A percentile compares a stretch with the other conserved stretches of the same genome.
Conservation (phyloP, 768 basidiomycete species). For the Trametes villosa region DNA sequence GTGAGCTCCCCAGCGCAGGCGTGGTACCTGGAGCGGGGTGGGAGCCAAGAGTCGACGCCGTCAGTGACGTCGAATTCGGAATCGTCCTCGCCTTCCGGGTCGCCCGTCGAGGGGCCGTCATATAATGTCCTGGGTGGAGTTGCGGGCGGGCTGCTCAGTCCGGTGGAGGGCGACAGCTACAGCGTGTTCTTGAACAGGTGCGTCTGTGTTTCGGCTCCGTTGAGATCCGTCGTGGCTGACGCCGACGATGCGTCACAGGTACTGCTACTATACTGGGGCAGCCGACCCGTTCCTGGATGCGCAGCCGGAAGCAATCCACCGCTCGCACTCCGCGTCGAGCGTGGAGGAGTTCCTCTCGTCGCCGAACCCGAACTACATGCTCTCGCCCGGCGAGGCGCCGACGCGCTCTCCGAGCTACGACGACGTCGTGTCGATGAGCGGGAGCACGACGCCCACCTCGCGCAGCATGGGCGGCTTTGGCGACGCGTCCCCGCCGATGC, state of each 20-base stretch:
- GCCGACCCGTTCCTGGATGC: constrained; percentile 40
- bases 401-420: constrained; percentile 38
- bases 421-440: constrained; percentile 33
- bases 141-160: constrained; percentile 18
- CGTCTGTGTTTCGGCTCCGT: constrained; percentile 30
- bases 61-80: constrained; percentile 47
- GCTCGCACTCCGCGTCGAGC: constrained; percentile 56
- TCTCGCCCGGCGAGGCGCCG: constrained; percentile 32
- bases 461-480: constrained; percentile 10
- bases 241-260: constrained; percentile 46
- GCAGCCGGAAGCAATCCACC: constrained; percentile 36
- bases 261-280: constrained; percentile 80
- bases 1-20: constrained; percentile 4
- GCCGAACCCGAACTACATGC: constrained; percentile 35
- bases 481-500: constrained; percentile 11
- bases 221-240: constrained; percentile 18
- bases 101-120: constrained; percentile 42
- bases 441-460: constrained; percentile 35
- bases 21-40: constrained; percentile 28
- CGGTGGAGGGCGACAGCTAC: constrained; percentile 45
- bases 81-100: constrained; percentile 44
- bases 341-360: constrained; percentile 54
- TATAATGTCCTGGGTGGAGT: constrained; percentile 10
- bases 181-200: constrained; percentile 68
- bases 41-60: constrained; percentile 50